Conservation (phyloP, 108 stramenopile genomes). For the Skeletonema menzelii region DNA sequence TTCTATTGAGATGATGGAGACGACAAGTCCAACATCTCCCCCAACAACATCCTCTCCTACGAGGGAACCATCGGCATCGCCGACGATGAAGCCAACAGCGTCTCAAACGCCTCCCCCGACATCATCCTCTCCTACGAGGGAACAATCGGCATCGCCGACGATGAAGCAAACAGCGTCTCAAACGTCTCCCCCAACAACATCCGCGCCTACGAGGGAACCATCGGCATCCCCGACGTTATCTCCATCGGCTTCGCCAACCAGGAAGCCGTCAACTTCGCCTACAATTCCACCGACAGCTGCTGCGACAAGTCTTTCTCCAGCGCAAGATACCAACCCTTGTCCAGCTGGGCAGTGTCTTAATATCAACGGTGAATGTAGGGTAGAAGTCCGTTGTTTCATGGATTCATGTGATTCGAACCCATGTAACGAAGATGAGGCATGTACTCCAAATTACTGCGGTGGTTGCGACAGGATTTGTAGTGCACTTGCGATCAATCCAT, state of each 20-base stretch:
- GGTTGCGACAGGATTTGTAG: constrained; percentile 24
- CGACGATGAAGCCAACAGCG: no score
- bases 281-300: neutral
- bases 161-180: neutral
- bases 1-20: neutral
- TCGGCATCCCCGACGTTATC: neutral
- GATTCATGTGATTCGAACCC: constrained; percentile 17
- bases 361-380: constrained; percentile 8
- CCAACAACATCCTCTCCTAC: neutral
- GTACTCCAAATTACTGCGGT: constrained; percentile 19
- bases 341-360: constrained; percentile 7
- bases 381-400: constrained; percentile 11
- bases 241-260: no score
- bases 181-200: neutral
- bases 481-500: neutral
- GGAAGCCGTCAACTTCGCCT: neutral
- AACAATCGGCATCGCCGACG: no score
- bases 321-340: neutral
- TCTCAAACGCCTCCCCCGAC: neutral
- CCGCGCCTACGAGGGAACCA: neutral
- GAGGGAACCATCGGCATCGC: neutral
- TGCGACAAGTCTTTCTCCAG: neutral
- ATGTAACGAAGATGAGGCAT: constrained; percentile 11
- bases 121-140: neutral
- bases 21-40: neutral